Evolutionary conservation across 352 stramenopile genomes (phyloP), one percentile per base, ranked within the genome.

Genomic region (Globisporangium spiculum): DNA sequence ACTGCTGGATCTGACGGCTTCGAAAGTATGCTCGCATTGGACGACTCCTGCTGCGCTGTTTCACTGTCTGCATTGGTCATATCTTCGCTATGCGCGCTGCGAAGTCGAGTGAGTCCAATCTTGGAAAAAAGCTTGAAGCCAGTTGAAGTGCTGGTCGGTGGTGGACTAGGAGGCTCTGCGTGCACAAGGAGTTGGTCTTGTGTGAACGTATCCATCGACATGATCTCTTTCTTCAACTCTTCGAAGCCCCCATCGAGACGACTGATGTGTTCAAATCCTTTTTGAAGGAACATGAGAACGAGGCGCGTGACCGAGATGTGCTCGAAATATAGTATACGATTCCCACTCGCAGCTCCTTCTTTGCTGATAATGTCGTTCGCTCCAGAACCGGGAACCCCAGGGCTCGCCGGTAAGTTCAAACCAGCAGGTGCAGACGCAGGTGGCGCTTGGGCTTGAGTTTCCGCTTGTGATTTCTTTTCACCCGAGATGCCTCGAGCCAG

Each of bases 221-320:
- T 59, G 26, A 96, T 90, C 53, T 77, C 79, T 20, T 81, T 71
- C 54, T 92, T 87, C n/a, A 97, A 71, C 46, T 91, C 83, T 1
- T 92, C 85, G 62, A 96, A 95, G 0, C 90, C 86, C 22, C 89
- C 89, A 26, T 93, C 84, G 0, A 97, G 69, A 9, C 86, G 83
- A 63, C 89, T 95, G 20, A 97, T 88, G 56, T 94, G 86, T 68
- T 93, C 85, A 55, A 96, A 97, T 0, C 86, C 89, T 10, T 94
- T 92, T 63, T 96, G 84, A 12, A 96, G 70, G 62, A 97, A 96
- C 77, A 96, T 89, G 8, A 95, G 64, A 46, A 96, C 84, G 2
- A 96, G 71, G 20, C 86, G 82, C 14, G 86, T 93, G 56, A 96
- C 80, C 3, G 84, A 85, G 34, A 93, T 80, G 60, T 96, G 82